Percentiles rank a stretch among this genome's conserved stretches.
Evolutionary conservation across 805 yeast species (phyloP).

Genomic region (Yamadazyma olivae): DNA sequence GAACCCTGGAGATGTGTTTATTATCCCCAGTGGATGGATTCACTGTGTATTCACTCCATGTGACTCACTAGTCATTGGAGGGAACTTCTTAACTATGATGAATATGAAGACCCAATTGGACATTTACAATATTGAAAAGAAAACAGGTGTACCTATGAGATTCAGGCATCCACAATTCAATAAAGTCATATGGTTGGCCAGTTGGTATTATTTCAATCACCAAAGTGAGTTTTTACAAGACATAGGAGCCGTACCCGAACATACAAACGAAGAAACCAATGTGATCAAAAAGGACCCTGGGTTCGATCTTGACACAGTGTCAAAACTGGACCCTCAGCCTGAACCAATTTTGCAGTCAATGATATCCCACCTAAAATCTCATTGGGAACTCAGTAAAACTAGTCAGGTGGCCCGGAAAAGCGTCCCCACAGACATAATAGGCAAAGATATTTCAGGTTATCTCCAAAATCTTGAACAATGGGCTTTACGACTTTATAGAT

Average conservation of each 20-base stretch:
- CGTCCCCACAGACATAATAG: conserved; percentile 31
- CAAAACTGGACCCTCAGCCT: no score
- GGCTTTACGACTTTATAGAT: no score
- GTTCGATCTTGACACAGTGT: no score
- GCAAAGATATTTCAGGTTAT: conserved; percentile 10
- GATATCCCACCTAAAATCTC: conserved; percentile 24
- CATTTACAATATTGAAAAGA: conserved; percentile 59
- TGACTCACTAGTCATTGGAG: conserved; percentile 83
- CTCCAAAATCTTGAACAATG: not conserved
- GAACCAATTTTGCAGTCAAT: conserved; percentile 6
- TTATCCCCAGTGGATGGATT: conserved; percentile 92
- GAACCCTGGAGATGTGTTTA: conserved; percentile 65
- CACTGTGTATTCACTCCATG: conserved; percentile 83
- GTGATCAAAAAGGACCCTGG: not conserved
- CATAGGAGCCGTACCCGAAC: conserved; percentile 8
- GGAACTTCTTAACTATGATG: conserved; percentile 71
- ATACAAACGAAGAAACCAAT: not conserved
- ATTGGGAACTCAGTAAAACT: conserved; percentile 30
- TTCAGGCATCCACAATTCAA: conserved; percentile 79
- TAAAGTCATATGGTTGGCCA: conserved; percentile 66
- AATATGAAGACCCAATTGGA: conserved; percentile 62
- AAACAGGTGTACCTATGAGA: conserved; percentile 69
- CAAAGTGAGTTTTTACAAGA: conserved; percentile 18
- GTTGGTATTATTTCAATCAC: conserved; percentile 39
- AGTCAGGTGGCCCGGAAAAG: conserved; percentile 29